These are phyloP conservation scores for Backusella australiensis DNA, from an alignment of 192 early-diverging fungal genomes.

Conservation along the genomic window DNA sequence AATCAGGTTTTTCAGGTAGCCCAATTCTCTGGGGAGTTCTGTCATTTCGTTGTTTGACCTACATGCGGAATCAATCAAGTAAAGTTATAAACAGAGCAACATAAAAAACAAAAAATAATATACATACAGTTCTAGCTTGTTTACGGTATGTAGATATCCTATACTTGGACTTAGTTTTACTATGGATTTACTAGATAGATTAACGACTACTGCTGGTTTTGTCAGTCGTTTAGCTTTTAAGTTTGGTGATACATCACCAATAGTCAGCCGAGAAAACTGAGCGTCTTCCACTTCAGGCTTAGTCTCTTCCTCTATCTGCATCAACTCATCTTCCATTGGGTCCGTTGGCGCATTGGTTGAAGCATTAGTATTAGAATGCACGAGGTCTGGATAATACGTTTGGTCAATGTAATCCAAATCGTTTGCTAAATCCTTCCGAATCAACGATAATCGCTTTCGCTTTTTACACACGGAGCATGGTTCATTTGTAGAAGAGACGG, in stretches of 20 bases:
- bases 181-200: background rate
- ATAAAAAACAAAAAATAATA: background rate
- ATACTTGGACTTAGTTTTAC: slow-evolving; percentile 12
- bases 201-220: background rate
- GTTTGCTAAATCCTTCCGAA: background rate
- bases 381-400: slow-evolving; percentile 22
- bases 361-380: slow-evolving; percentile 7
- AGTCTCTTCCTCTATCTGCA: slow-evolving; percentile 12
- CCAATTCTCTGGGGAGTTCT: slow-evolving; percentile 34
- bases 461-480: background rate
- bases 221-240: background rate
- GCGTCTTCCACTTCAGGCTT: background rate
- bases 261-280: slow-evolving; percentile 1
- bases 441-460: background rate
- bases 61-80: slow-evolving; percentile 6
- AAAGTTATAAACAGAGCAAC: background rate
- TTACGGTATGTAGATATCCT: slow-evolving; percentile 1
- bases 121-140: background rate
- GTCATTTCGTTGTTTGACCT: slow-evolving; percentile 17
- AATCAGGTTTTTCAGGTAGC: slow-evolving; percentile 58
- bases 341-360: background rate
- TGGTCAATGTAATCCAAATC: slow-evolving; percentile 28
- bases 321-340: background rate
- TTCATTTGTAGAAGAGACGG: background rate
- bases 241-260: slow-evolving; percentile 5